Base-by-base conservation (phyloP, 2,329 filamentous ascomycete genomes). In the Aspergillus tubingensis region DNA sequence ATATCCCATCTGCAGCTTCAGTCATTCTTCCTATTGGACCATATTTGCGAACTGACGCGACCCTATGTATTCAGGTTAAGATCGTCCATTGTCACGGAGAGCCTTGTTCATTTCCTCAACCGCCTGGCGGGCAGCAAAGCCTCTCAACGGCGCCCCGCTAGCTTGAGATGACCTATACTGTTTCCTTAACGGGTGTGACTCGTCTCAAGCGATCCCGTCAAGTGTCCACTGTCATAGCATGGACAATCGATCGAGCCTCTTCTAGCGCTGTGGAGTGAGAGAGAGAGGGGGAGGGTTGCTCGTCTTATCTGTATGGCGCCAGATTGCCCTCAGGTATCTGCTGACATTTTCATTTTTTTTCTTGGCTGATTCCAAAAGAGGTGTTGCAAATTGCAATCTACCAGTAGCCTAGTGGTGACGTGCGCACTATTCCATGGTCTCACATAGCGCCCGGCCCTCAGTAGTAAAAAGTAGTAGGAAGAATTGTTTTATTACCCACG, bases 191-290 rank as follows among this genome's bases (percentile, higher is more conserved):
- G 25, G 47, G 47, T 5, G 25, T 17, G 15, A 8, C 47, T 17
- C n/a, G 2, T 32, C 47, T 13, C 47, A 50, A 50, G 25, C 25
- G 44, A 49, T 30, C 44, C 44, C 44, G 44, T 23, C 23, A 15
- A 23, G 39, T 54, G n/a, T 30, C 25, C 53, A 44, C 53, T 47
- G 39, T 55, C 39, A 55, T 47, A 47, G 39, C 39, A 54, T 21
- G 13, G 53, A 39, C 25, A 27, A 47, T 47, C 39, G 53, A 47
- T 47, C 32, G 53, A 25, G 53, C 36, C 25, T 50, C 25, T 27
- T 30, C 47, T 50, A 50, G 47, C 30, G 25, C 11, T 8, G 27
- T 50, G 47, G 47, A 50, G 47, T 3, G 30, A 11, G 27, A 30
- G 47, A 50, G 47, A 17, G 30, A 2, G 30, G 10, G 10, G 8